A percentile compares a stretch with the other conserved stretches of the same genome.
Conservation (phyloP, 345 rosid species). For the Triadica sebifera region DNA sequence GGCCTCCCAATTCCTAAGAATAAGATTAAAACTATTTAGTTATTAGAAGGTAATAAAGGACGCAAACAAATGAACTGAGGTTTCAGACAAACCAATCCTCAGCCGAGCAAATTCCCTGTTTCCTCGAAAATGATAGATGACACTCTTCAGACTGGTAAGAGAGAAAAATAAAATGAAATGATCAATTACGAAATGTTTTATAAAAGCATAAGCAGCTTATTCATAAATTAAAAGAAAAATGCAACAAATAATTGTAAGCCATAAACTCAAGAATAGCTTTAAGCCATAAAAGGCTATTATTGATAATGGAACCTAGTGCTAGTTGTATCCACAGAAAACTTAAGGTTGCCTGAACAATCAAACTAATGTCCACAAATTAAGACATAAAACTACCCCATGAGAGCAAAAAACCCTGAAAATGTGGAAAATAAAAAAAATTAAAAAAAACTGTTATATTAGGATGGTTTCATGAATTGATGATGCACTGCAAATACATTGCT, state of each 20-base stretch:
- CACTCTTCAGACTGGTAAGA: conserved; percentile 47
- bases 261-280: not conserved
- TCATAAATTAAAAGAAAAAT: not conserved
- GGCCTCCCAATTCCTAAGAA: conserved; percentile 74
- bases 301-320: not conserved
- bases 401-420: not conserved
- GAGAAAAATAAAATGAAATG: not conserved
- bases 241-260: not conserved
- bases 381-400: not conserved
- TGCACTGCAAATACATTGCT: not conserved
- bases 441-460: not conserved
- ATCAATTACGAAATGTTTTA: not conserved
- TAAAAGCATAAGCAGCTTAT: not conserved
- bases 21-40: not conserved
- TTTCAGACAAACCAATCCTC: conserved; percentile 58
- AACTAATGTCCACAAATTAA: not conserved
- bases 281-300: not conserved
- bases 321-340: not conserved
- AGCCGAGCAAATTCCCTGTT: conserved; percentile 78
- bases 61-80: not conserved
- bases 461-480: not conserved
- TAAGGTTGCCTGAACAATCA: not conserved
- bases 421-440: not conserved
- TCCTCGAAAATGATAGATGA: conserved; percentile 68
- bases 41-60: not conserved